Percentiles rank a stretch among this genome's conserved stretches.
Evolutionary conservation across 176 grass and related monocot genomes (phyloP).

Genomic region (Ensete glaucum): DNA sequence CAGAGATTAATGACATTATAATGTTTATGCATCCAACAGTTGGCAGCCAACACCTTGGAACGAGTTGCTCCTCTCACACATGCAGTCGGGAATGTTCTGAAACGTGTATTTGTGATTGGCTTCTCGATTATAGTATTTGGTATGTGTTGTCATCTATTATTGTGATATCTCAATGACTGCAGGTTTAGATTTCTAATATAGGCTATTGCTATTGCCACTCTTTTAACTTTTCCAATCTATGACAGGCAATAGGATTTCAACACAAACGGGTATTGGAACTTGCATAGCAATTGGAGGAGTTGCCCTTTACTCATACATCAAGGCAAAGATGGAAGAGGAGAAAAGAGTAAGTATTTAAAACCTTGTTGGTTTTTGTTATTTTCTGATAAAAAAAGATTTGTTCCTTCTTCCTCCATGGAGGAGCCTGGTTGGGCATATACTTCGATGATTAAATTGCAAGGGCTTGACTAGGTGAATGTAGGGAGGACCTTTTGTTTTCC

Average conservation of each 20-base stretch:
- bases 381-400: neutral
- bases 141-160: constrained; percentile 20
- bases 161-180: neutral
- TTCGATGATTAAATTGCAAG: neutral
- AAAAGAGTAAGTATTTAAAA: constrained; percentile 58
- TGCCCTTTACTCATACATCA: constrained; percentile 89
- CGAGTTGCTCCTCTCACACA: constrained; percentile 93
- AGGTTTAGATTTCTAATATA: neutral
- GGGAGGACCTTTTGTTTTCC: neutral
- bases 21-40: constrained; percentile 25
- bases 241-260: constrained; percentile 86
- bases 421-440: too few relatives aligned
- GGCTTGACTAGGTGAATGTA: neutral
- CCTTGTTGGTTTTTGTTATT: neutral
- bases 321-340: constrained; percentile 93
- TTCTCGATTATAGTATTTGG: constrained; percentile 85
- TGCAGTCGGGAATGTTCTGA: constrained; percentile 96
- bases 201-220: neutral
- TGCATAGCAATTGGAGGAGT: constrained; percentile 85
- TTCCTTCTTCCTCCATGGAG: neutral
- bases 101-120: constrained; percentile 97
- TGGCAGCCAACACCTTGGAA: constrained; percentile 96
- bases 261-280: constrained; percentile 92
- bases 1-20: neutral
- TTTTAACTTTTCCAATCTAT: constrained; percentile 15